These are phyloP conservation scores for Fusarium duplospermum DNA, from an alignment of 2,329 filamentous ascomycete species.

Conservation along the genomic window DNA sequence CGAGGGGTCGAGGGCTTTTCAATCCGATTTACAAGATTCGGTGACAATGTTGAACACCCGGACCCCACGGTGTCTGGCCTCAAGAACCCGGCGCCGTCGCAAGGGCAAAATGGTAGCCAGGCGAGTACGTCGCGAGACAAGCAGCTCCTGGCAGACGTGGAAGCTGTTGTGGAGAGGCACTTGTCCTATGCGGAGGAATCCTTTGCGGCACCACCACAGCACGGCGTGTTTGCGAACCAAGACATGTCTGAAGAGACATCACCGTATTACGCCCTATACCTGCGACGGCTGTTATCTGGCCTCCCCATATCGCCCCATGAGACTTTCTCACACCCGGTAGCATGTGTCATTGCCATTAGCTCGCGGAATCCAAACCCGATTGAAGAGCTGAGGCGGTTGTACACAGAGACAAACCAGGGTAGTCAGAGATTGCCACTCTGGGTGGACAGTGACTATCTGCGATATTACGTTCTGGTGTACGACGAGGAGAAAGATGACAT, in stretches of 20 bases:
- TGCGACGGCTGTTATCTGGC: conserved; percentile 84
- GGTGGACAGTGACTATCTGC: conserved; percentile 90
- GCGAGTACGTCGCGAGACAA: conserved; percentile 47
- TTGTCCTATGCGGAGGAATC: conserved; percentile 79
- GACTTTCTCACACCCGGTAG: conserved; percentile 93
- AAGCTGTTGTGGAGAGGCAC: conserved; percentile 83
- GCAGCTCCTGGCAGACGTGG: conserved; percentile 71
- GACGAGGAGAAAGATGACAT: conserved; percentile 97
- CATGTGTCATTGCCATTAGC: conserved; percentile 94
- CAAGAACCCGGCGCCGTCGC: conserved; percentile 52
- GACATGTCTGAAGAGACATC: conserved; percentile 67
- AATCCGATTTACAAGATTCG: conserved; percentile 83
- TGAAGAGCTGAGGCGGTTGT: conserved; percentile 85
- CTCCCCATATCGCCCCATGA: conserved; percentile 85
- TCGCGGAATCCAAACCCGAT: conserved; percentile 87
- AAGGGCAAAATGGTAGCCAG: conserved; percentile 45
- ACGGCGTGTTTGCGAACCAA: conserved; percentile 54
- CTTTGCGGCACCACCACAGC: conserved; percentile 52
- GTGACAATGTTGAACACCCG: conserved; percentile 65
- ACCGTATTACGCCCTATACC: conserved; percentile 86
- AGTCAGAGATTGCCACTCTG: conserved; percentile 80
- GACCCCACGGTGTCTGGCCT: conserved; percentile 51
- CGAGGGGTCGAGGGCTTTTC: conserved; percentile 90
- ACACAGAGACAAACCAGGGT: conserved; percentile 84
- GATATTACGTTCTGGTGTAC: conserved; percentile 96